Percentiles rank a stretch among this genome's conserved stretches.
phyloP scores from a whole-genome alignment of 495 filamentous ascomycete genomes.

The Parathielavia appendiculata region DNA sequence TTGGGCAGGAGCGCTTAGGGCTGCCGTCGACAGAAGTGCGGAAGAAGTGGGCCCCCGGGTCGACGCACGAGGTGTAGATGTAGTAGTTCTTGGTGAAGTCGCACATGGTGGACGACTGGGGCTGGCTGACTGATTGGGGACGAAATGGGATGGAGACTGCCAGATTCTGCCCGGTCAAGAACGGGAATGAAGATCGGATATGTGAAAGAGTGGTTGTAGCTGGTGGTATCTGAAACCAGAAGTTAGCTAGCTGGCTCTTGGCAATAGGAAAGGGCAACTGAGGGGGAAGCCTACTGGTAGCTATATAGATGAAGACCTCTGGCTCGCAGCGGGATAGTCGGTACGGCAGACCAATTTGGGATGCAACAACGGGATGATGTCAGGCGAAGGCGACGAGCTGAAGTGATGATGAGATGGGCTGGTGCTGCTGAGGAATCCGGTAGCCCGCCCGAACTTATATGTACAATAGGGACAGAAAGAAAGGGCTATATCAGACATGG shows the following conservation, averaged over 20 bases:
- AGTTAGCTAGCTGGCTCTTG: not conserved
- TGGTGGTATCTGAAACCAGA: not conserved
- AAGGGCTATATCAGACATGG: constrained; percentile 21
- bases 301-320: constrained; percentile 12
- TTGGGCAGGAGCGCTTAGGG: constrained; percentile 54
- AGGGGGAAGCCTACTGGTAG: constrained; percentile 4
- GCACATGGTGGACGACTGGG: constrained; percentile 70
- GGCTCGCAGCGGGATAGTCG: constrained; percentile 4
- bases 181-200: not conserved
- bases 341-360: constrained; percentile 11
- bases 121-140: constrained; percentile 14
- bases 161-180: not conserved
- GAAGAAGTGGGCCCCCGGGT: constrained; percentile 64
- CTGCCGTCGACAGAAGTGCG: constrained; percentile 60
- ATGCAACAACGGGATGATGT: constrained; percentile 24
- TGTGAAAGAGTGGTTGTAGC: not conserved
- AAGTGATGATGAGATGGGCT: constrained; percentile 2
- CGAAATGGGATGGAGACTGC: not conserved
- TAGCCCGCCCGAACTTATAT: constrained; percentile 20
- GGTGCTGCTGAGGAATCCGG: constrained; percentile 14
- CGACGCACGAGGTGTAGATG: constrained; percentile 65
- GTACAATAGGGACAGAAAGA: constrained; percentile 15
- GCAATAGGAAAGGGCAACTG: not conserved
- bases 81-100: constrained; percentile 73
- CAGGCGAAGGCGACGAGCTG: constrained; percentile 11